Base-by-base conservation (phyloP, 2,329 filamentous ascomycete genomes). In the Hyphodiscus sp. region DNA sequence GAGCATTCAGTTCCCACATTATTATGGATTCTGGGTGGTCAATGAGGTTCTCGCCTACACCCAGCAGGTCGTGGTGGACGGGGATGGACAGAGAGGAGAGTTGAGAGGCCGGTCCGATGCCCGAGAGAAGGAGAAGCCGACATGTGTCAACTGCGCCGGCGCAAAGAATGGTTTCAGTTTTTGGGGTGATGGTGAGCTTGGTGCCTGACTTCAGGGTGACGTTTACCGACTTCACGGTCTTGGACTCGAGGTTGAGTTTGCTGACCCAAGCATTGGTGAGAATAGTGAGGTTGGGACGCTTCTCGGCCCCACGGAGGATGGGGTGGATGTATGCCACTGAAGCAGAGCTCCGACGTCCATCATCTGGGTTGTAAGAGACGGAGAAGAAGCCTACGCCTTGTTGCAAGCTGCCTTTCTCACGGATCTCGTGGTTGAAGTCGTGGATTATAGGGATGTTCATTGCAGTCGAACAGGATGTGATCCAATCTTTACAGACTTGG, bases 291-390 rank as follows among this genome's bases (percentile, higher is more conserved):
- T 96, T 96, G 15, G 88, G 83, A 53, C 89, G 79, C 69, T 84
- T 82, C 77, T 95, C 89, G 47, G 91, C 85, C 42, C 89, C 89
- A 42, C 86, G 82, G 50, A 95, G 80, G 65, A 95, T 91, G 38
- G 91, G 91, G 72, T 96, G 91, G 66, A 96, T 91, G 73, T 96
- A 96, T 18, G 91, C 91, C 20, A 95, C 90, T 54, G 86, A 91
- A 55, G 91, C 90, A 68, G 87, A 91, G 74, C 87, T 92, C 58
- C 91, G 83, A 63, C 82, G 81, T 66, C 90, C 89, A 65, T 90
- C 85, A 65, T 95, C 90, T 2, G 91, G 91, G 74, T 95, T 95
- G 75, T 95, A 95, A 41, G 88, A 85, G 61, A 95, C 84, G 60
- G 86, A 91, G 77, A 95, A 92, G 78, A 95, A 96, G 52, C 91